phyloP scores from a whole-genome alignment of 257 asterid species.

The Solanum bulbocastanum region DNA sequence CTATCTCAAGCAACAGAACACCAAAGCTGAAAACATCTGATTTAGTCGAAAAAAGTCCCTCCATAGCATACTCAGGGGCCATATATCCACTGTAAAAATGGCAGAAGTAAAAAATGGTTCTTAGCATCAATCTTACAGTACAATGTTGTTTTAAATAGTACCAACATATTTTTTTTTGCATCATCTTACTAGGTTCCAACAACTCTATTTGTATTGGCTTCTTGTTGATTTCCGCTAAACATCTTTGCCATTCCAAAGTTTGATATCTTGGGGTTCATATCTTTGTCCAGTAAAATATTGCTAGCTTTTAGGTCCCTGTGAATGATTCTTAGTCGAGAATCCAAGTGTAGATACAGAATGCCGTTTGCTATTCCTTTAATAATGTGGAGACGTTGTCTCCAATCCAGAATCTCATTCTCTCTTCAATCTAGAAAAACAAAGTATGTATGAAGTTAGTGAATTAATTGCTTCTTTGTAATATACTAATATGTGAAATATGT shows the following conservation, averaged over 20 bases:
- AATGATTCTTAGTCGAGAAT: neutral
- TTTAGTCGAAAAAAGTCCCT: neutral
- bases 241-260: conserved; percentile 2
- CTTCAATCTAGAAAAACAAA: neutral
- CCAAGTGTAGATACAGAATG: neutral
- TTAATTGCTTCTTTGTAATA: neutral
- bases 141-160: neutral
- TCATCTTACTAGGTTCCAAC: conserved; percentile 1
- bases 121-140: neutral
- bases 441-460: neutral
- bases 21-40: neutral
- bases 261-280: neutral
- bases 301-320: neutral
- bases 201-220: conserved; percentile 2
- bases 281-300: neutral
- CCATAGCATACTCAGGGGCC: conserved; percentile 1
- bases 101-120: neutral
- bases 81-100: neutral
- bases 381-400: neutral
- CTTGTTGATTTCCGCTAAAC: neutral
- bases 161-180: neutral
- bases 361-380: neutral
- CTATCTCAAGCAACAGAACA: no score
- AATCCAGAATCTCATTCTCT: neutral
- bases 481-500: neutral